These are phyloP conservation scores for Diutina catenulata DNA, from an alignment of 1,139 yeast genomes.

Conservation along the genomic window DNA sequence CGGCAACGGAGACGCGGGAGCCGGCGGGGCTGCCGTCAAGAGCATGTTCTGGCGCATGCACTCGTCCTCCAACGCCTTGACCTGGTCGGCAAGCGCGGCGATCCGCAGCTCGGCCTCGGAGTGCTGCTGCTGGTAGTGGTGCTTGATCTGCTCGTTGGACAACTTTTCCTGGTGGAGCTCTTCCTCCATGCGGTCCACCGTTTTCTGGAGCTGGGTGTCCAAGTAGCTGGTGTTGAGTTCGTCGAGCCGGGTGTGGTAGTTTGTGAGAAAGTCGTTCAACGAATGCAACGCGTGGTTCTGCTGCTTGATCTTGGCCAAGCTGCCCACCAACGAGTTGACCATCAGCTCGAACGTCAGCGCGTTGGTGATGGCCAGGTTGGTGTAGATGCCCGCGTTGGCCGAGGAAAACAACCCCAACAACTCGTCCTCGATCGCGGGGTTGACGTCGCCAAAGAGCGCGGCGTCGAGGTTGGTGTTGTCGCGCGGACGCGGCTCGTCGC, in stretches of 20 bases:
- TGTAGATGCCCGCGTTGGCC: conserved; percentile 49
- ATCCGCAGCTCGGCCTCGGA: conserved; percentile 5
- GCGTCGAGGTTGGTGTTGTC: conserved; percentile 37
- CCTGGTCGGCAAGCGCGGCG: neutral
- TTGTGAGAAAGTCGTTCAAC: conserved; percentile 19
- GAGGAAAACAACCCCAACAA: conserved; percentile 43
- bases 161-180: conserved; percentile 12
- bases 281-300: conserved; percentile 23
- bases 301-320: conserved; percentile 23
- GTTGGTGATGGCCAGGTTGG: conserved; percentile 48
- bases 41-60: conserved; percentile 6
- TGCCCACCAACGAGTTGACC: conserved; percentile 18
- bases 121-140: conserved; percentile 13
- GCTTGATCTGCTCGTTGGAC: conserved; percentile 17
- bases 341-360: conserved; percentile 38
- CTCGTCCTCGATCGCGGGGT: conserved; percentile 45
- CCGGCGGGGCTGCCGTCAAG: neutral
- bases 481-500: conserved; percentile 7
- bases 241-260: conserved; percentile 18
- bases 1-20: neutral
- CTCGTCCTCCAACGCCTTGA: conserved; percentile 7
- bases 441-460: conserved; percentile 71
- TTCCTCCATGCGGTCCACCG: conserved; percentile 2
- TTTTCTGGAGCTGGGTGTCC: conserved; percentile 12
- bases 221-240: conserved; percentile 20